These are phyloP conservation scores for Blastobotrys chiropterorum DNA, from an alignment of 805 yeast species.

Conservation along the genomic window DNA sequence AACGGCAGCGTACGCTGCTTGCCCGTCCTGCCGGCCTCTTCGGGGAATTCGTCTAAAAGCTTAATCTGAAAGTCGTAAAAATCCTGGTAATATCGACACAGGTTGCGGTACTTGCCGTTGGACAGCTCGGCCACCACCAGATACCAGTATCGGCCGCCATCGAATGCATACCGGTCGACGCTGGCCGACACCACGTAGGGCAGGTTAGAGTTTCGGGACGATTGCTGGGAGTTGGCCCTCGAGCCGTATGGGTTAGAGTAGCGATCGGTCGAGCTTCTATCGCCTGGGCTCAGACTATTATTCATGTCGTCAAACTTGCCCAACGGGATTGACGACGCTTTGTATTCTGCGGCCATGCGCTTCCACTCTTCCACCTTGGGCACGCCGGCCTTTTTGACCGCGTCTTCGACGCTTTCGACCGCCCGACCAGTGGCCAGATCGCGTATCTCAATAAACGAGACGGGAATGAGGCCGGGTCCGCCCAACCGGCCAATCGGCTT, in stretches of 20 bases:
- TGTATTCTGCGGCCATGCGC: slow-evolving; percentile 79
- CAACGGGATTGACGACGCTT: slow-evolving; percentile 78
- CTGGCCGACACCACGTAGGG: slow-evolving; percentile 51
- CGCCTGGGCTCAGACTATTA: slow-evolving; percentile 9
- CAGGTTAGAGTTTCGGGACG: slow-evolving; percentile 2
- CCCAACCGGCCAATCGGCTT: slow-evolving; percentile 93
- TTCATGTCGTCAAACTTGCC: slow-evolving; percentile 39
- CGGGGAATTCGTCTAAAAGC: slow-evolving; percentile 76
- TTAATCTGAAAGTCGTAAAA: slow-evolving; percentile 89
- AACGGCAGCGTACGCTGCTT: slow-evolving; percentile 78
- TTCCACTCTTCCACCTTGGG: slow-evolving; percentile 98
- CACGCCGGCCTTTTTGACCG: slow-evolving; percentile 59
- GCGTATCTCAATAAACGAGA: slow-evolving; percentile 77
- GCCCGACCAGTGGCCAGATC: slow-evolving; percentile 64
- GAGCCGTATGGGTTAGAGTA: background rate
- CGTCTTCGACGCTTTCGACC: slow-evolving; percentile 49
- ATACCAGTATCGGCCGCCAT: slow-evolving; percentile 87
- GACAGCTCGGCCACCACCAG: slow-evolving; percentile 60
- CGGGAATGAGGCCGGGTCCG: slow-evolving; percentile 96
- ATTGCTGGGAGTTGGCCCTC: background rate
- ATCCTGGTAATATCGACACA: slow-evolving; percentile 91
- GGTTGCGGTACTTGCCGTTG: slow-evolving; percentile 60
- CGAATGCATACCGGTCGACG: slow-evolving; percentile 73
- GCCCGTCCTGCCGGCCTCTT: slow-evolving; percentile 85
- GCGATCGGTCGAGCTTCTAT: slow-evolving; percentile 3